Percentiles rank a stretch among this genome's conserved stretches.
phyloP scores from a whole-genome alignment of 1,139 yeast genomes.

The Groenewaldozyma sp. region DNA sequence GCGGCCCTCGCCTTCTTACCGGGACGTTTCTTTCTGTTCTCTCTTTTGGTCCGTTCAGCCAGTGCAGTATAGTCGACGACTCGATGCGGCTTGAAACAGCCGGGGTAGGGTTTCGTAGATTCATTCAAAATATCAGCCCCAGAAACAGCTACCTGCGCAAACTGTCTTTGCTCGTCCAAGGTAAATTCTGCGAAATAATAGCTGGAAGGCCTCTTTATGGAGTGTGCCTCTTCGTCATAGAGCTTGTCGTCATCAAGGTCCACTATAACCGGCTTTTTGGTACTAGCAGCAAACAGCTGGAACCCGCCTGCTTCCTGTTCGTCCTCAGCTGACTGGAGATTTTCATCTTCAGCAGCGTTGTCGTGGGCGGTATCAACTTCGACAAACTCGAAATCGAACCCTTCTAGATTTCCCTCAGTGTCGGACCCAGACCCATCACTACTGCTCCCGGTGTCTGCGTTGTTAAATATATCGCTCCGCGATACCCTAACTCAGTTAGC shows the following conservation, averaged over 20 bases:
- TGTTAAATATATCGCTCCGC: too few species aligned
- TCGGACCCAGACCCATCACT: too few species aligned
- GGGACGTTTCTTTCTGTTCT: constrained; percentile 21
- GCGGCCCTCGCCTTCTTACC: constrained; percentile 26
- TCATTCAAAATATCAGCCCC: constrained; percentile 16
- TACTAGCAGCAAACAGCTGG: background rate
- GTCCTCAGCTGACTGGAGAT: background rate
- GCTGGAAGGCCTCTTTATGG: constrained; percentile 18
- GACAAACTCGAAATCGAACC: background rate
- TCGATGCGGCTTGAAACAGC: constrained; percentile 17
- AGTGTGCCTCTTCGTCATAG: constrained; percentile 1
- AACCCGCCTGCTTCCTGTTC: background rate
- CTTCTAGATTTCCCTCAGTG: too few species aligned
- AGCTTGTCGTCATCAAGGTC: constrained; percentile 1
- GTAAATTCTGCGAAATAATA: constrained; percentile 18
- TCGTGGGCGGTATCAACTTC: too few species aligned
- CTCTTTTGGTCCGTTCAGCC: constrained; percentile 18
- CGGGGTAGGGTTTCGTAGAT: constrained; percentile 12
- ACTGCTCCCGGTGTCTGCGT: too few species aligned
- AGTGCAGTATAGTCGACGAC: constrained; percentile 21
- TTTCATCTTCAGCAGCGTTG: background rate
- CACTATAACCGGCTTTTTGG: background rate
- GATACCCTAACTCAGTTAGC: too few species aligned
- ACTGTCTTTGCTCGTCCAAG: constrained; percentile 8
- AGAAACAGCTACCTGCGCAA: constrained; percentile 16